Conservation (phyloP, 2,329 filamentous ascomycete species). For the Fusarium torulosum region DNA sequence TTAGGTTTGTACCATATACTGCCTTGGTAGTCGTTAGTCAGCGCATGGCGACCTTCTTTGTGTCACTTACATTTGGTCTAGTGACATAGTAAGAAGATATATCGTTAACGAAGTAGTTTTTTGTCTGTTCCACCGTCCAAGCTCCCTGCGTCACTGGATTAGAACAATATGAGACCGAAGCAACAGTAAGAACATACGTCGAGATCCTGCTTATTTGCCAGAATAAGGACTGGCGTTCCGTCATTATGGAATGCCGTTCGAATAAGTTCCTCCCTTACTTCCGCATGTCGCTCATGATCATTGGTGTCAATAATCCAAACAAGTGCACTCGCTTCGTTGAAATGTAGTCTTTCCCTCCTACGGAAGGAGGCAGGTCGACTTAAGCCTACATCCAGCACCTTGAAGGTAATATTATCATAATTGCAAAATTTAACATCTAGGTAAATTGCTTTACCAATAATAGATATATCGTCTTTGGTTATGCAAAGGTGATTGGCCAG, state of each 20-base stretch:
- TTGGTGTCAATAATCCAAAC: slow-evolving; percentile 3
- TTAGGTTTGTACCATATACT: neutral
- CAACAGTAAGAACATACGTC: neutral
- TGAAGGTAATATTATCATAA: slow-evolving; percentile 1
- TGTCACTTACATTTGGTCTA: neutral
- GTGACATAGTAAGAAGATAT: neutral
- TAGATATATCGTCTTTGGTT: neutral
- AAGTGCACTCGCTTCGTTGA: neutral
- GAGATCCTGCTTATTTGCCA: neutral
- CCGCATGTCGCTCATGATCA: neutral
- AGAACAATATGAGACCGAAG: neutral
- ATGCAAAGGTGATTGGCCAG: neutral
- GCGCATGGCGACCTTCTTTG: accelerated
- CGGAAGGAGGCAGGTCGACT: neutral
- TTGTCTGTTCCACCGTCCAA: neutral
- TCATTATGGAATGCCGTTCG: neutral
- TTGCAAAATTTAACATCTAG: neutral
- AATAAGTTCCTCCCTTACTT: slow-evolving; percentile 9
- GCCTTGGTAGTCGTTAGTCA: neutral
- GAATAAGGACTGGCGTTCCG: neutral
- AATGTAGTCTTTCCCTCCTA: neutral
- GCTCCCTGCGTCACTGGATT: accelerated
- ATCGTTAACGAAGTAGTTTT: neutral
- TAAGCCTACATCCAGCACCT: neutral
- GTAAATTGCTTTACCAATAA: neutral